Base-by-base conservation (phyloP, 1,284 basidiomycete species). In the Ceratobasidium sp. region DNA sequence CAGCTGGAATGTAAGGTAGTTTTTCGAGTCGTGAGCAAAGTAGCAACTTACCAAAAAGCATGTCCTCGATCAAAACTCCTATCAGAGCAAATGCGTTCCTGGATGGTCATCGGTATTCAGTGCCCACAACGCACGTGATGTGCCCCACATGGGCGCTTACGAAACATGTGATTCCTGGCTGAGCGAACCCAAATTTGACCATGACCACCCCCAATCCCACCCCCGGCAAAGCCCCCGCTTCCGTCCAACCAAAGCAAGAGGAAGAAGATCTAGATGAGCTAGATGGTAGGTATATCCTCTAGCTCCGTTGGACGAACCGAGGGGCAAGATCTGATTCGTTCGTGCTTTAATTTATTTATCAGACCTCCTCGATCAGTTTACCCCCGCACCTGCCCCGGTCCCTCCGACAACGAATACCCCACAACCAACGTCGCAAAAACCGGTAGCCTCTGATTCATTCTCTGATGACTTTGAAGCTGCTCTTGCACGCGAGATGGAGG, bases 401-500 rank as follows among this genome's bases (percentile, higher is more conserved):
- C 73, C 79, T 0, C 76, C 81, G 14, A 26, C 72, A 10, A 71
- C 71, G 58, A 57, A 75, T 21, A 36, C 76, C 30, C 53, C 71
- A n/a, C 59, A 72, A 53, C n/a, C 79, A 10, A n/a, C 16, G 26
- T 21, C 50, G 23, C 52, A 41, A 26, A 77, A 73, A 79, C 81
- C 77, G 77, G 79, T 73, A 78, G 79, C 74, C 16, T 45, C 80
- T 84, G 80, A 84, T 83, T 18, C 82, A 83, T 67, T 81, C 85
- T 57, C 82, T 75, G 75, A 84, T 70, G 79, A 89, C 64, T 93
- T 95, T 77, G 88, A 91, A 50, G 84, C 85, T 48, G 89, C 93
- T 78, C 84, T 97, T 53, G 88, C 90, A 5, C 84, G 87, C 78
- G 91, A 88, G 36, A 97, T 98, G 94, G 92, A 94, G 79, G 83